Conservation (phyloP, 176 grass and related monocot genomes). For the Hyparrhenia diplandra region DNA sequence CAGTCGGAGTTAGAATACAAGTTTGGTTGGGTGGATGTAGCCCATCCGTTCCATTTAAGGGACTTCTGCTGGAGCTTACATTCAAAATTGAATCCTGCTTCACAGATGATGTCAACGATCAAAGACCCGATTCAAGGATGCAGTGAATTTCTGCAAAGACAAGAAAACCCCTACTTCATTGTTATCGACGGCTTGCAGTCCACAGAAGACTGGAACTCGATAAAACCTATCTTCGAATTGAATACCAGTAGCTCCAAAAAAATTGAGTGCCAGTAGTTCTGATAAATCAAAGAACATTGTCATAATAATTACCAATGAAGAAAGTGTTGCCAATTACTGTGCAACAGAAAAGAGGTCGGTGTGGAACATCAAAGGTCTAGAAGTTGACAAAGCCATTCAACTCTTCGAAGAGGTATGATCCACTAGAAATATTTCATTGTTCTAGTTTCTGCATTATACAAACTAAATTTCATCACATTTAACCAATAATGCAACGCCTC, state of each 20-base stretch:
- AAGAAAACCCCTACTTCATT: neutral
- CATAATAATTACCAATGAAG: neutral
- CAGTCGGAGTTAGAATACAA: too few relatives aligned
- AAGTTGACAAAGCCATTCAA: neutral
- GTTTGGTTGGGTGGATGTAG: neutral
- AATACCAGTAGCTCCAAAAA: too few relatives aligned
- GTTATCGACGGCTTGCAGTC: neutral
- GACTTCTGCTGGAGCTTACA: neutral
- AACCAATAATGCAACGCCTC: too few relatives aligned
- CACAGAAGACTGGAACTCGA: neutral
- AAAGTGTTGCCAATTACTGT: neutral
- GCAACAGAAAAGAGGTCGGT: neutral
- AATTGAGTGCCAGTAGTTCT: neutral
- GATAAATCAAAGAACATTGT: rapidly evolving
- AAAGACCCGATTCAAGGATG: neutral
- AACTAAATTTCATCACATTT: too few relatives aligned
- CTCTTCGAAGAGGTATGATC: neutral
- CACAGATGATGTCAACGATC: neutral
- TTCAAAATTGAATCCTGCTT: neutral
- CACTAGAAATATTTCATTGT: neutral
- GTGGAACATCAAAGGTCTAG: neutral
- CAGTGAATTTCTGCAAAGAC: neutral
- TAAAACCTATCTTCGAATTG: neutral
- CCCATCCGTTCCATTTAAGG: neutral
- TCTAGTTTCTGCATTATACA: neutral